Evolutionary conservation across 2,329 filamentous ascomycete genomes (phyloP), one percentile per base, ranked within the genome.

Genomic region (Penicillium hesseltinei): DNA sequence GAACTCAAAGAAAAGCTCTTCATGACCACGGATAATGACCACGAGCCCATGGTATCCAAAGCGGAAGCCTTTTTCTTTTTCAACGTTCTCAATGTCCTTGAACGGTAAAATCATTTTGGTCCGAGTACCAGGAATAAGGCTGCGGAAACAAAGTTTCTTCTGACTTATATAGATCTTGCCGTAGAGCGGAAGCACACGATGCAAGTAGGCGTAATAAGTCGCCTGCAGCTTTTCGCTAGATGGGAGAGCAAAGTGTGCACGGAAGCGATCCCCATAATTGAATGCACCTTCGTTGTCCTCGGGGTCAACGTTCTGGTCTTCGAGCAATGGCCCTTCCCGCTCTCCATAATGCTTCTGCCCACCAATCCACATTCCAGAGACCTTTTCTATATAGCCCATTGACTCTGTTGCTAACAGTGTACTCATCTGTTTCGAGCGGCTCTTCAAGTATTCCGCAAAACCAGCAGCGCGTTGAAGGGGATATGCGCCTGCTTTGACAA

Each of bases 1-100:
- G 69, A 97, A 97, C 72, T 99, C 93, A 68, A 99, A 97, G 74
- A 97, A 97, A 0, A 99, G 78, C 74, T 97, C 94, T 72, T 97
- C 94, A 60, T 97, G 91, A 0, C 92, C 94, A 52, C 89, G 87
- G 62, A 99, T 95, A 5, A 96, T 89, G n/a, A 97, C 80, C 0
- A 96, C 91, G 40, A 99, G 82, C 5, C 92, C 94, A 21, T 91
- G 89, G 66, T 96, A 97, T 7, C 92, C 91, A 67, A 96, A 90
- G 1, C 92, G 86, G 70, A 97, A 97, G 0, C 94, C 93, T 69
- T 94, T 96, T 73, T 97, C 92, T 75, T 96, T 97, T 67, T 93
- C 88, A 7, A 92, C 91, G 61, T 92, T 97, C 73, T 97, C 91
- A 49, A 97, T 88, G 67, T 97, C 92, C 67, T 87, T 91, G 53